phyloP scores from a whole-genome alignment of 805 yeast species.

The Sporopachydermia quercuum region DNA sequence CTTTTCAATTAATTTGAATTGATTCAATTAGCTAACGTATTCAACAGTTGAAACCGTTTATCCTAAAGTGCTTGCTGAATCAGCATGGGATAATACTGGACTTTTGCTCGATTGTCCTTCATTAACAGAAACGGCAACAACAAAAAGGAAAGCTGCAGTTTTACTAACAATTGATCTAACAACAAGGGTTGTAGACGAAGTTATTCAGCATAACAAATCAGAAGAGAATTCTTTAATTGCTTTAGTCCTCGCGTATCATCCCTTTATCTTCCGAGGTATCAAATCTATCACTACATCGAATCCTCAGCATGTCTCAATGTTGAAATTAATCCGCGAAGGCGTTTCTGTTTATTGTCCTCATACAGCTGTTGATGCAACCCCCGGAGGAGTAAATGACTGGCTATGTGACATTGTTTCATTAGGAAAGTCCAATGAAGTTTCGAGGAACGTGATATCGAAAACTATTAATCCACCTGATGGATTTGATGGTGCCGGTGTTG shows the following conservation, averaged over 20 bases:
- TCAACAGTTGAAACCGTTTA: constrained; percentile 66
- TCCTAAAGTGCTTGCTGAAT: constrained; percentile 72
- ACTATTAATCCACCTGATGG: constrained; percentile 30
- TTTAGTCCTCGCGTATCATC: constrained; percentile 27
- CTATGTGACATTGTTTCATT: constrained; percentile 45
- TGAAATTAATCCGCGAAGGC: constrained; percentile 59
- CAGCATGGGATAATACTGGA: constrained; percentile 93
- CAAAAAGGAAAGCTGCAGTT: constrained; percentile 16
- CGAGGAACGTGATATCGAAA: constrained; percentile 7
- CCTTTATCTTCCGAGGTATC: constrained; percentile 83
- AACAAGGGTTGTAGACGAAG: constrained; percentile 71
- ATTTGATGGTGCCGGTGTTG: constrained; percentile 60
- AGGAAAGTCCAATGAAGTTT: constrained; percentile 12
- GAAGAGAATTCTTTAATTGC: neutral
- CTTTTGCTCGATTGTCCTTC: constrained; percentile 59
- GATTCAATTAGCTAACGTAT: too few species aligned
- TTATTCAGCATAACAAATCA: constrained; percentile 37
- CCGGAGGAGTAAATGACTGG: constrained; percentile 93
- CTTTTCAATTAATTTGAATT: too few species aligned
- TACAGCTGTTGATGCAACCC: constrained; percentile 88
- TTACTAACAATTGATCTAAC: constrained; percentile 80
- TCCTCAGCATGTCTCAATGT: constrained; percentile 70
- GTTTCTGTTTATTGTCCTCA: constrained; percentile 91
- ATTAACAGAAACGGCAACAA: neutral
- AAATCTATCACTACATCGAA: constrained; percentile 53